phyloP scores from a whole-genome alignment of 805 yeast species.

The Candida ovalis region DNA sequence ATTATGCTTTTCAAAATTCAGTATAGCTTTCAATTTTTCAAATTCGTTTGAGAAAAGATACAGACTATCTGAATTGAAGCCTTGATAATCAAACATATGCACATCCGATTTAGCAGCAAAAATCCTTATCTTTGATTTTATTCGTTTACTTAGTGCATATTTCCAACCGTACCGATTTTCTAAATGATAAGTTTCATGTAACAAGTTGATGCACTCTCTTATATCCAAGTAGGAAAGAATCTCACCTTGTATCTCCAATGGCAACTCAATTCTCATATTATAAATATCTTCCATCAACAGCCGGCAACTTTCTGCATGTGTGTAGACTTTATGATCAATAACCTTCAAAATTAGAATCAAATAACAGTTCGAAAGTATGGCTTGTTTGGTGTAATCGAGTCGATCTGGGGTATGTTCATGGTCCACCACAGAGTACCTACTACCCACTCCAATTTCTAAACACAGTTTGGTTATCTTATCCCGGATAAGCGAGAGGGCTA shows the following conservation, averaged over 20 bases:
- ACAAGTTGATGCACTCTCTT: slow-evolving; percentile 6
- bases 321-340: too few relatives aligned
- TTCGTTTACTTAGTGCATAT: slow-evolving; percentile 4
- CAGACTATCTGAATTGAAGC: slow-evolving; percentile 4
- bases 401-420: too few relatives aligned
- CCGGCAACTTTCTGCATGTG: too few relatives aligned
- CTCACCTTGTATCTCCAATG: slow-evolving; percentile 11
- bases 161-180: slow-evolving; percentile 9
- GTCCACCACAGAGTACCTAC: too few relatives aligned
- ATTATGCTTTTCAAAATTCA: neutral
- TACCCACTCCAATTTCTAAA: too few relatives aligned
- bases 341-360: too few relatives aligned
- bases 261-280: neutral
- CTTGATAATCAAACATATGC: slow-evolving; percentile 1
- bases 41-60: slow-evolving; percentile 5
- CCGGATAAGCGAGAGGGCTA: neutral
- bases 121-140: slow-evolving; percentile 5
- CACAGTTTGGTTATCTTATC: neutral
- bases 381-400: too few relatives aligned
- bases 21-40: slow-evolving; percentile 3
- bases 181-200: slow-evolving; percentile 1
- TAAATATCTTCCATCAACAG: neutral
- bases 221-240: slow-evolving; percentile 6
- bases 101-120: slow-evolving; percentile 7
- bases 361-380: too few relatives aligned